These are phyloP conservation scores for Ambrosiella beaveri DNA, from an alignment of 2,329 filamentous ascomycete species.

Conservation along the genomic window DNA sequence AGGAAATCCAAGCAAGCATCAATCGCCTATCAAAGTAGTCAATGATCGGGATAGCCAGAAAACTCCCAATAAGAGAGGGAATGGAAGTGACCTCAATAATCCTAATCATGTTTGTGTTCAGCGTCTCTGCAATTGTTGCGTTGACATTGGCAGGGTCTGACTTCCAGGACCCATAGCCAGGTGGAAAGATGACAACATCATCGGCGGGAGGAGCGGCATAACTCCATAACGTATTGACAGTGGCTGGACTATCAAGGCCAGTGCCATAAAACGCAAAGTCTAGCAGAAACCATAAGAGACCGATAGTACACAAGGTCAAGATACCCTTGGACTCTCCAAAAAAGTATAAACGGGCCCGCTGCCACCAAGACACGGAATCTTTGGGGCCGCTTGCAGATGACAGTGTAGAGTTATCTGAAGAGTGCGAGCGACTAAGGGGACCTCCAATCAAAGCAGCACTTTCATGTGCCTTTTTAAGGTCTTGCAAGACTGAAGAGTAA, in stretches of 20 bases:
- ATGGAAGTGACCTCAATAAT: constrained; percentile 13
- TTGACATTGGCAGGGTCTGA: constrained; percentile 14
- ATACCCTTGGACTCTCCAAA: constrained; percentile 16
- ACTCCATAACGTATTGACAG: constrained; percentile 22
- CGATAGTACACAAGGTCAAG: constrained; percentile 25
- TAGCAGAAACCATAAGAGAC: constrained; percentile 34
- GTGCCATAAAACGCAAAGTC: constrained; percentile 39
- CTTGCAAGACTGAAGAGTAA: constrained; percentile 15
- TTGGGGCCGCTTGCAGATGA: constrained; percentile 1
- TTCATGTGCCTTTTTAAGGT: constrained; percentile 16
- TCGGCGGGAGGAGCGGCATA: constrained; percentile 6
- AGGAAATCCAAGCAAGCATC: constrained; percentile 12
- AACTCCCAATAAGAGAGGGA: constrained; percentile 13
- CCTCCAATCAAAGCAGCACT: constrained; percentile 9
- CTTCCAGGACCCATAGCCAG: constrained; percentile 11
- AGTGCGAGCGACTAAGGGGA: constrained; percentile 3
- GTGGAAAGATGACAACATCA: constrained; percentile 4
- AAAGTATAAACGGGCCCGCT: constrained; percentile 12
- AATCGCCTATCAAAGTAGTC: constrained; percentile 13
- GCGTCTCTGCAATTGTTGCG: constrained; percentile 14
- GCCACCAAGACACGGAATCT: constrained; percentile 6
- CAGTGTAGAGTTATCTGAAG: constrained; percentile 7
- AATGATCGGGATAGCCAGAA: constrained; percentile 13
- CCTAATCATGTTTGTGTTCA: constrained; percentile 13
- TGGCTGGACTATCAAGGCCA: constrained; percentile 27